Evolutionary conservation across 805 yeast species (phyloP), one percentile per base, ranked within the genome.

Genomic region (Candida maltosa): DNA sequence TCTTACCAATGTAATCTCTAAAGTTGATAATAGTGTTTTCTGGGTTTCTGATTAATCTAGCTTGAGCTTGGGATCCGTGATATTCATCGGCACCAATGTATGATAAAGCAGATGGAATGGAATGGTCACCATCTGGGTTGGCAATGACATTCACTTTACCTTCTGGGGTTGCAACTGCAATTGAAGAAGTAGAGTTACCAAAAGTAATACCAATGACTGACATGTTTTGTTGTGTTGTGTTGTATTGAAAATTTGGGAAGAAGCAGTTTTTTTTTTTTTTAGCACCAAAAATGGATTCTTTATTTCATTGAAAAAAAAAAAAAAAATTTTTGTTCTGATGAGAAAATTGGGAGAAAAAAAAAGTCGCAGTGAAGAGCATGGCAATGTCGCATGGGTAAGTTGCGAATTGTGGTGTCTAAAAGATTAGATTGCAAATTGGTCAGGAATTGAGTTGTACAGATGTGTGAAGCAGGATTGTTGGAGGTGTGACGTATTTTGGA

Each of bases 111-210:
- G 97, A 84, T 43, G 97, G 95, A 58, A 93, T 93, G 41, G 91
- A 76, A 70, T 97, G 87, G 69, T 93, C 97, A 63, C 98, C 98
- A 58, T 93, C 98, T 49, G 94, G 96, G 78, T 93, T 91, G 49
- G 98, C 98, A 61, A 93, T 91, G 48, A 93, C 95, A 58, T 93
- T 97, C 45, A 87, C 93, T 60, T 83, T 85, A 44, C 96, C 97
- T 54, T 91, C 97, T 47, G 70, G 62, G 43, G 75, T 67, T 48
- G 89, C 84, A 54, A 81, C 86, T 32, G 97, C 97, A 60, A 93
- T 88, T 40, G 97, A 86, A 32, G 97, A 84, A 42, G 95, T 78
- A 32, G 95, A 83, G 78, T 93, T 93, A 62, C 98, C 98, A 62
- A 93, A 91, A 28, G 96, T 81, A 60, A 93, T 78, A 65, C 98